phyloP scores from a whole-genome alignment of 2,329 filamentous ascomycete genomes.

The Fusarium clavum region DNA sequence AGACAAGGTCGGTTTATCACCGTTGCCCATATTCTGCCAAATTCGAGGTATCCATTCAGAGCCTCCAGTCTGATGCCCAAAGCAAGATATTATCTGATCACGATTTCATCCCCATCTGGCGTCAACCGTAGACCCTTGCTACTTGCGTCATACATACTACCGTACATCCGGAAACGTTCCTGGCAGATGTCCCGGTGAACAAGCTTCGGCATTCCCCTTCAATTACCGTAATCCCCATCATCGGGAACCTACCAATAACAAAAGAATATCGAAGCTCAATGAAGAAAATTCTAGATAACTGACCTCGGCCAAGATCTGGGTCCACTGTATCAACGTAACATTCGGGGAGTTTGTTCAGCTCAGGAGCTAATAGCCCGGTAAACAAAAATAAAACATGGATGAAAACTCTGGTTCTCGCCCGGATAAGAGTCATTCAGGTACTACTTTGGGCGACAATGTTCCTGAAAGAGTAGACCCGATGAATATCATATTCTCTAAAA shows the following conservation, averaged over 20 bases:
- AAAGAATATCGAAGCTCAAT: neutral
- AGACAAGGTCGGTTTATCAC: neutral
- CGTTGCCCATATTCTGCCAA: neutral
- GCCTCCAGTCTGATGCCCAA: no score
- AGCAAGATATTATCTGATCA: neutral
- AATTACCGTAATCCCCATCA: neutral
- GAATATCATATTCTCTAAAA: conserved; percentile 4
- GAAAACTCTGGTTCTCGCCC: no score
- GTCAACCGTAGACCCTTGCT: neutral
- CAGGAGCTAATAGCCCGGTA: neutral
- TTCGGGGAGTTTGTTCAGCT: conserved; percentile 1
- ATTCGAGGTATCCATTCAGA: neutral
- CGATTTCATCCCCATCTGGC: neutral
- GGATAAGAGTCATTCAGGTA: conserved; percentile 5
- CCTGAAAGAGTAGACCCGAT: neutral
- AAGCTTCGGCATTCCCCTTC: neutral
- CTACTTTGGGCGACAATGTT: neutral
- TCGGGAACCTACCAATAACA: neutral
- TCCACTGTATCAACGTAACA: neutral
- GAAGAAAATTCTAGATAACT: neutral
- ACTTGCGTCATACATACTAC: neutral
- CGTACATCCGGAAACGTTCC: neutral
- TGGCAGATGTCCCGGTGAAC: neutral
- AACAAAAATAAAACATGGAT: no score
- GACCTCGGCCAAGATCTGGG: neutral